Base-by-base conservation (phyloP, 306 rosid species). In the Castanea sativa region DNA sequence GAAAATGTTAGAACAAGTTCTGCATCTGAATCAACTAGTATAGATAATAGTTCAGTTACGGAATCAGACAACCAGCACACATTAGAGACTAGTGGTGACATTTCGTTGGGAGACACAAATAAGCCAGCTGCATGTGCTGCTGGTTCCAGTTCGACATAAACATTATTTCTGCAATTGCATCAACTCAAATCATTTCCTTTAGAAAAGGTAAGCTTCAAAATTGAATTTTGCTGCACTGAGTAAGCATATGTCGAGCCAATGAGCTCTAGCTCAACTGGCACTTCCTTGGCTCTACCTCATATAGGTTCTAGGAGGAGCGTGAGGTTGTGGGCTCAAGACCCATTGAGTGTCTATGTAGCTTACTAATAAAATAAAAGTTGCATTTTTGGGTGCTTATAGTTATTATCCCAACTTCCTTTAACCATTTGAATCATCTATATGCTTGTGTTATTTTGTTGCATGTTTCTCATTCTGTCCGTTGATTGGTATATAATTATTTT, bases 131-230 rank as follows among this genome's bases (percentile, higher is more conserved):
- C 91, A 21, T 82, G 91, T 64, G 85, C 93, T 61, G 85, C 97
- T 43, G 93, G 94, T 67, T 94, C 98, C 81, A 92, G 91, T 81
- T 94, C 97, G 69, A 90, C 76, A 83, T 92, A 90, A 86, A 87
- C 73, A 73, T 57, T 71, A 59, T 63, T 76, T 76, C 80, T 63
- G 67, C 83, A 73, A 64, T 75, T 69, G 80, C 83, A 75, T 83
- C 70, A 58, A 80, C 85, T 83, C 81, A 53, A 78, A 77, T 80
- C 73, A 72, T 73, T 85, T 76, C 81, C 78, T 84, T 68, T 79
- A 73, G 51, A 57, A 73, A 80, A 83, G 92, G 97, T 88, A 82
- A 63, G 82, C 23, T 83, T 13, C 77, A 59, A 57, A 51, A 27
- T 79, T 57, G 59, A 57, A 56, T 23, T 52, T 71, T 81, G 71